phyloP scores from a whole-genome alignment of 2,329 filamentous ascomycete species.

The Apiospora hydei region DNA sequence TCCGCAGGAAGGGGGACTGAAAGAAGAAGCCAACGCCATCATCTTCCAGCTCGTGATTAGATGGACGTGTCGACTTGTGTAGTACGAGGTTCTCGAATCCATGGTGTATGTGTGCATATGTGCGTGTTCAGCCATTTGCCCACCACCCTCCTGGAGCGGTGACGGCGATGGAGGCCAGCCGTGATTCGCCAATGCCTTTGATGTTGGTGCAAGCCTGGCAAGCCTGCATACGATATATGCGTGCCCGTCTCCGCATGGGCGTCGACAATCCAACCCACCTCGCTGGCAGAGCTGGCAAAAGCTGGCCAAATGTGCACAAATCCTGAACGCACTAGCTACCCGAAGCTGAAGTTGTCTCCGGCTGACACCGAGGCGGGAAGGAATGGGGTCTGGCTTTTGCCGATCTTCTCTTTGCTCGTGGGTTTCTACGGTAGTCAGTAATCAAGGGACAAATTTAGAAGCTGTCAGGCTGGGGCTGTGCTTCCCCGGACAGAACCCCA shows the following conservation, averaged over 20 bases:
- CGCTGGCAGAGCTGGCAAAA: not conserved
- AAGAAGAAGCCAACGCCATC: not conserved
- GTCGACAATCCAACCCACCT: too few relatives aligned
- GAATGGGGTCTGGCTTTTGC: not conserved
- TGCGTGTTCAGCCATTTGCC: not conserved
- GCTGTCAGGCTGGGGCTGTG: not conserved
- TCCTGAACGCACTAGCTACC: not conserved
- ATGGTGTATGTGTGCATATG: not conserved
- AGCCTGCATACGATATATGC: slow-evolving; percentile 1
- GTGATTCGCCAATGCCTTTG: not conserved
- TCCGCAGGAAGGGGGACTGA: not conserved
- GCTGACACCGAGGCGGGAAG: not conserved
- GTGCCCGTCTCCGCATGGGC: not conserved
- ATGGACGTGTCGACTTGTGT: not conserved
- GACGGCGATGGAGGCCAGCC: not conserved
- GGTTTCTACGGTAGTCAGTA: not conserved
- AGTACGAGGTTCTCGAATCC: not conserved
- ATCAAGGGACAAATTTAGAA: slow-evolving; percentile 1
- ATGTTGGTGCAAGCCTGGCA: not conserved
- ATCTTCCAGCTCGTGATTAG: not conserved
- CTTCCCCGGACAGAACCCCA: too few relatives aligned
- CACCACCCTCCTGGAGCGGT: not conserved
- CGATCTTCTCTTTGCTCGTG: not conserved
- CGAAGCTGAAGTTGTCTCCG: not conserved
- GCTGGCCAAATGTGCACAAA: not conserved